Evolutionary conservation across 371 early-diverging fungal genomes (phyloP).

Genomic region (Syncephalastrum sp.): DNA sequence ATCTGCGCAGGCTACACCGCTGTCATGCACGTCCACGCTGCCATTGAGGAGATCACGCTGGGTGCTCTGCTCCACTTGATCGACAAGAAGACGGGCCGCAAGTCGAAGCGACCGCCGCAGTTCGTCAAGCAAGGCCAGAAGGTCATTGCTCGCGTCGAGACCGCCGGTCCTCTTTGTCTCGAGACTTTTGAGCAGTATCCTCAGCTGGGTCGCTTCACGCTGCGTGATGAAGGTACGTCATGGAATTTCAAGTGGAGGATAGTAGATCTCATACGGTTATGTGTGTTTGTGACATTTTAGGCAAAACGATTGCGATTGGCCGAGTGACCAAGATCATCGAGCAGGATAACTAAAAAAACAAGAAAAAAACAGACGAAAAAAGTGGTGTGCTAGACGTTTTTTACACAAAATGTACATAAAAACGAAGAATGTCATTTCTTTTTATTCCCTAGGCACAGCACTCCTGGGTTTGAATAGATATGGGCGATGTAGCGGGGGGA

Average conservation of each 20-base stretch:
- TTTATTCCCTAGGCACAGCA: too few species aligned
- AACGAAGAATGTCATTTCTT: too few species aligned
- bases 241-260: neutral
- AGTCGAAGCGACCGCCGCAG: slow-evolving; percentile 84
- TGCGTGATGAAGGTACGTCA: slow-evolving; percentile 86
- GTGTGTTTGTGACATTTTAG: slow-evolving; percentile 19
- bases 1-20: slow-evolving; percentile 93
- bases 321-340: slow-evolving; percentile 82
- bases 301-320: slow-evolving; percentile 95
- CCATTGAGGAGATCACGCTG: slow-evolving; percentile 85
- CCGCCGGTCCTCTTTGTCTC: slow-evolving; percentile 74
- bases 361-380: too few species aligned
- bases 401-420: too few species aligned
- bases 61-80: slow-evolving; percentile 82
- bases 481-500: too few species aligned
- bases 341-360: slow-evolving; percentile 3
- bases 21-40: slow-evolving; percentile 90
- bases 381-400: too few species aligned
- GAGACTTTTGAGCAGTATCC: slow-evolving; percentile 88
- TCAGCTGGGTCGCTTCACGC: slow-evolving; percentile 94
- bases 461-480: too few species aligned
- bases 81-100: slow-evolving; percentile 86
- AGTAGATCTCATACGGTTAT: neutral
- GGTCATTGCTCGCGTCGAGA: slow-evolving; percentile 83
- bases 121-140: slow-evolving; percentile 91